Percentiles rank a stretch among this genome's conserved stretches.
Evolutionary conservation across 1,284 basidiomycete genomes (phyloP).

Genomic region (Gomphus bonarii): DNA sequence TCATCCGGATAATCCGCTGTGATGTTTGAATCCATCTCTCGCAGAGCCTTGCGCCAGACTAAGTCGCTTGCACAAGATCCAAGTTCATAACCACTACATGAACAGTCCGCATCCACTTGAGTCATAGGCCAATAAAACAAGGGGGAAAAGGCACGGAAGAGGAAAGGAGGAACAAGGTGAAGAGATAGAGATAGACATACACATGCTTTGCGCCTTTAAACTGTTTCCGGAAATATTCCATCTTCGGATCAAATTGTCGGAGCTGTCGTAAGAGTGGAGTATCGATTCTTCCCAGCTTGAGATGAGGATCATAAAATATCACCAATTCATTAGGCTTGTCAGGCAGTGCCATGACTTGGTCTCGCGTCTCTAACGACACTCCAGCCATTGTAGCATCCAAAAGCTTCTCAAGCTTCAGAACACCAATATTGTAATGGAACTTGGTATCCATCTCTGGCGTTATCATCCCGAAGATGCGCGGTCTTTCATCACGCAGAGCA

Average conservation of each 20-base stretch:
- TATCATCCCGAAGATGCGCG: conserved; percentile 35
- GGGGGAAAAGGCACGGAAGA: not conserved
- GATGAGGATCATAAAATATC: conserved; percentile 25
- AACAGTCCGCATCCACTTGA: not conserved
- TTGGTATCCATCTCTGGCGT: conserved; percentile 22
- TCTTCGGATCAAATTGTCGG: conserved; percentile 27
- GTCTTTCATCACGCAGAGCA: conserved; percentile 25
- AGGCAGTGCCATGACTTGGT: conserved; percentile 23
- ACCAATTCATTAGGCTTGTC: conserved; percentile 30
- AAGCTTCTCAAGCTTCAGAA: conserved; percentile 29
- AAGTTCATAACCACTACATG: conserved; percentile 27
- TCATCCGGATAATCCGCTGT: conserved; percentile 19
- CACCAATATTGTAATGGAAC: conserved; percentile 24
- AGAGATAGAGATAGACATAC: not conserved
- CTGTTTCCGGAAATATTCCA: conserved; percentile 27
- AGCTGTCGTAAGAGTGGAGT: conserved; percentile 27
- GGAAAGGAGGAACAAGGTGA: not conserved
- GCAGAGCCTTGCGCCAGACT: conserved; percentile 46
- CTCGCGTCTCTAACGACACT: conserved; percentile 21
- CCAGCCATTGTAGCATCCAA: conserved; percentile 30
- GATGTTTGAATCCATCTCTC: conserved; percentile 25
- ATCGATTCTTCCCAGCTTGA: conserved; percentile 16
- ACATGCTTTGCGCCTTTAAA: conserved; percentile 36
- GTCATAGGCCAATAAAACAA: conserved; percentile 1
- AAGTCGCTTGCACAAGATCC: conserved; percentile 56